These are phyloP conservation scores for Hygrophila difformis DNA, from an alignment of 257 asterid species.

Conservation along the genomic window DNA sequence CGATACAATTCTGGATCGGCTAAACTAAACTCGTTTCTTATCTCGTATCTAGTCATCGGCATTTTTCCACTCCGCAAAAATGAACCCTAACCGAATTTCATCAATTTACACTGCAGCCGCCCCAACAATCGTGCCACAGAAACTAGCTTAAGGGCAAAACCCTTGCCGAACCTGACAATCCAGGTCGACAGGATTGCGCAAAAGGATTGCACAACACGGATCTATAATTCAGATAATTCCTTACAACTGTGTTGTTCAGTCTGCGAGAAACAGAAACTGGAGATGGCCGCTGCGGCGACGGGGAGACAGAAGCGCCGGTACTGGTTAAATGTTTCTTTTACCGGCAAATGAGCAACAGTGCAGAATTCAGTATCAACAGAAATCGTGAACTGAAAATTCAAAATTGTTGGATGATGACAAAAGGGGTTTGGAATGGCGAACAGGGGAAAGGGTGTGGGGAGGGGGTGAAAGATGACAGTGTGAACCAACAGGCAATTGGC, in stretches of 20 bases:
- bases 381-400: too few relatives aligned
- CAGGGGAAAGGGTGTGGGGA: too few relatives aligned
- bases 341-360: too few relatives aligned
- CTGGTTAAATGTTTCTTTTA: too few relatives aligned
- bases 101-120: too few relatives aligned
- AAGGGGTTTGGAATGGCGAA: too few relatives aligned
- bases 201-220: not conserved
- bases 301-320: too few relatives aligned
- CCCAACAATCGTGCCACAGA: not conserved
- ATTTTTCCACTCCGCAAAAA: slow-evolving; percentile 30
- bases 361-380: too few relatives aligned
- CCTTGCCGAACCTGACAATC: not conserved
- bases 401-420: too few relatives aligned
- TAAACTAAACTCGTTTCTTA: slow-evolving; percentile 75
- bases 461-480: too few relatives aligned
- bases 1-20: slow-evolving; percentile 90
- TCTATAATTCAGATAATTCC: not conserved
- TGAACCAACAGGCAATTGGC: too few relatives aligned
- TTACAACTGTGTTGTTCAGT: too few relatives aligned
- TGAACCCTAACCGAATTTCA: slow-evolving; percentile 14
- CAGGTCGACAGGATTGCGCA: not conserved
- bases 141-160: not conserved
- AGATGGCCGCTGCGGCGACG: not conserved
- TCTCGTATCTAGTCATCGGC: slow-evolving; percentile 87
- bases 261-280: not conserved